Conservation (phyloP, 805 yeast genomes). For the Cyberlindnera veronae region DNA sequence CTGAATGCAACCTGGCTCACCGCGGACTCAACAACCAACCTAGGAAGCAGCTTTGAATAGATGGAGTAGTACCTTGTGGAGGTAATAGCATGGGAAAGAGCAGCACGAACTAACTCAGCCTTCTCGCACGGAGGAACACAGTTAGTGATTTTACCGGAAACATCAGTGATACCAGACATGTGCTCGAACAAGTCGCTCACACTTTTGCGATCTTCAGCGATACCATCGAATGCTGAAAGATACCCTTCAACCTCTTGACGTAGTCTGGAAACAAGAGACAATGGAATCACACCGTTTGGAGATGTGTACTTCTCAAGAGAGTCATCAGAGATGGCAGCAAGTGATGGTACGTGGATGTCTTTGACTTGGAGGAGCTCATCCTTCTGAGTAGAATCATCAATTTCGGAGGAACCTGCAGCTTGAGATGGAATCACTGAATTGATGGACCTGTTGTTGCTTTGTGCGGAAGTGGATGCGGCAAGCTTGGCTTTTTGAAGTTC, state of each 20-base stretch:
- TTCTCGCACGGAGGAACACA: constrained; percentile 35
- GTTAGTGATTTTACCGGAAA: constrained; percentile 29
- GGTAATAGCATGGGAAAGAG: constrained; percentile 72
- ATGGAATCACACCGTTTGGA: constrained; percentile 45
- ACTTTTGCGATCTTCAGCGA: background rate
- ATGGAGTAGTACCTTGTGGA: constrained; percentile 70
- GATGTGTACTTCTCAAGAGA: constrained; percentile 31
- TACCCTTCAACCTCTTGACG: constrained; percentile 30
- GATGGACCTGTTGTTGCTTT: background rate
- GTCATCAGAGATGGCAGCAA: constrained; percentile 21
- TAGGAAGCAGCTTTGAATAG: constrained; percentile 64
- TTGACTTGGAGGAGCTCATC: constrained; percentile 21
- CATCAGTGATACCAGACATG: constrained; percentile 46
- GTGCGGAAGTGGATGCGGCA: background rate
- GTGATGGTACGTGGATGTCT: constrained; percentile 9
- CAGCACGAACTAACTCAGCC: constrained; percentile 52
- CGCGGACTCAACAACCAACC: constrained; percentile 68
- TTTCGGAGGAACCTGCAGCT: constrained; percentile 2
- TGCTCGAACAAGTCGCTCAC: constrained; percentile 44
- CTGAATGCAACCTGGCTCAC: constrained; percentile 68
- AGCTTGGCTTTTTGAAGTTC: background rate
- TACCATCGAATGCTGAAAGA: background rate
- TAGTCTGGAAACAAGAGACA: constrained; percentile 41
- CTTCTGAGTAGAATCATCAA: constrained; percentile 32
- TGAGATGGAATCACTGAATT: background rate